phyloP scores from a whole-genome alignment of 1,284 basidiomycete genomes.

The Chiua sp. region DNA sequence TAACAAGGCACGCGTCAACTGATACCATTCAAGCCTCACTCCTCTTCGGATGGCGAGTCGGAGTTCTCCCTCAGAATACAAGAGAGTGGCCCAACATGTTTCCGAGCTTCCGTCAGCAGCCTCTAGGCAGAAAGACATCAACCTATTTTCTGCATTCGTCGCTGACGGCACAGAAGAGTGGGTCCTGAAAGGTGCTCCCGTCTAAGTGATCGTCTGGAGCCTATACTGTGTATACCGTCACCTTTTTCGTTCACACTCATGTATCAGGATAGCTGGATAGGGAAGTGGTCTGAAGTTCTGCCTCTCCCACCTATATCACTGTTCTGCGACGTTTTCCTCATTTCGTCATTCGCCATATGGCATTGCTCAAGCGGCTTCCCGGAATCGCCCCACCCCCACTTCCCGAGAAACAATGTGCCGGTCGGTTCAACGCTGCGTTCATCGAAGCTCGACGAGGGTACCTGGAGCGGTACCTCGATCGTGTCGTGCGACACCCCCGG shows the following conservation, averaged over 20 bases:
- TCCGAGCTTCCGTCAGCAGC: conserved; percentile 70
- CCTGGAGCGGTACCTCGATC: conserved; percentile 76
- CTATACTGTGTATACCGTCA: conserved; percentile 79
- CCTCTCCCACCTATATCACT: conserved; percentile 60
- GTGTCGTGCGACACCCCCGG: conserved; percentile 79
- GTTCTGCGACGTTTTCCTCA: conserved; percentile 86
- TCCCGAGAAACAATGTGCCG: conserved; percentile 84
- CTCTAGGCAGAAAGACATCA: conserved; percentile 80
- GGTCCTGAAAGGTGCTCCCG: conserved; percentile 66
- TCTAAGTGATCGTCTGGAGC: conserved; percentile 73
- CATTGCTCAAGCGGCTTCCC: conserved; percentile 67
- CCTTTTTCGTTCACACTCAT: conserved; percentile 64
- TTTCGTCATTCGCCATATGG: conserved; percentile 78
- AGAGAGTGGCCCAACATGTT: conserved; percentile 69
- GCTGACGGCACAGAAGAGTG: conserved; percentile 86
- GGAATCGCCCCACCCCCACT: conserved; percentile 81
- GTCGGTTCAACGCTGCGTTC: conserved; percentile 80
- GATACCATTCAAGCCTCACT: conserved; percentile 59
- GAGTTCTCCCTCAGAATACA: conserved; percentile 66
- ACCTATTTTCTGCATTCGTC: conserved; percentile 85
- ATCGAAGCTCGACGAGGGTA: conserved; percentile 83
- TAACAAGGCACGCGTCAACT: conserved; percentile 42
- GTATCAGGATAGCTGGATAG: conserved; percentile 30
- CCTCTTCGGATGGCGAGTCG: conserved; percentile 43
- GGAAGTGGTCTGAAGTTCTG: conserved; percentile 27